Base-by-base conservation (phyloP, 257 asterid species). In the Gynochthodes officinalis region DNA sequence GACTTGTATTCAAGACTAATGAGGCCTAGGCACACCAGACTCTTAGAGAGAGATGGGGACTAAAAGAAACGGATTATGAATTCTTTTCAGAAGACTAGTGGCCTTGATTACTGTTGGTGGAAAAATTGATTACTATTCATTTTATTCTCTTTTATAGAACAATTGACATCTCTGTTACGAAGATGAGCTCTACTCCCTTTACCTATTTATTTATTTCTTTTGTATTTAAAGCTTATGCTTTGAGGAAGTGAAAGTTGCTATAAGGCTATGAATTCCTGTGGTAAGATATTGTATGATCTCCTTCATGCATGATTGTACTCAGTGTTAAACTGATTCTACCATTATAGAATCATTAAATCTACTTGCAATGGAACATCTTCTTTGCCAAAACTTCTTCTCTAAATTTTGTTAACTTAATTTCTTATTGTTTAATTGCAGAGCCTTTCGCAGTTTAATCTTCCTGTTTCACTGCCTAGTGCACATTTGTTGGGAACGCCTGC, bases 401-500 rank as follows among this genome's bases (percentile, higher is more conserved):
- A n/a, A n/a, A 35, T 55, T 35, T 49, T 55, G 32, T 67, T 33
- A 14, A 23, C 64, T 42, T 33, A 65, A 19, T 7, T 67, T 50
- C 15, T 37, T 42, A 55, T 42, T 52, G 32, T 59, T 55, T 21
- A 44, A 70, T 77, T 78, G 81, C 86, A 82, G 86, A 74, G 84
- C 73, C 86, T 82, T 67, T 79, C 86, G 19, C 84, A 77, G 80
- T 82, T 79, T 43, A 82, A 79, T 72, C 86, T 82, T 55, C 82
- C 86, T 43, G 83, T 79, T 68, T 79, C 86, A 66, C 71, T 82
- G 62, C 80, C 86, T 79, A 66, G 69, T 67, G 78, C 74, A 15
- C 84, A 79, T 69, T 49, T 74, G 63, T 63, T 79, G 76, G 84
- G 82, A 58, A 60, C 82, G 37, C 64, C 77, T 78, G 69, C 79